A percentile compares a stretch with the other conserved stretches of the same genome.
These are phyloP conservation scores for Trichaptum fuscoviolaceum DNA, from an alignment of 768 basidiomycete species.

Conservation along the genomic window DNA sequence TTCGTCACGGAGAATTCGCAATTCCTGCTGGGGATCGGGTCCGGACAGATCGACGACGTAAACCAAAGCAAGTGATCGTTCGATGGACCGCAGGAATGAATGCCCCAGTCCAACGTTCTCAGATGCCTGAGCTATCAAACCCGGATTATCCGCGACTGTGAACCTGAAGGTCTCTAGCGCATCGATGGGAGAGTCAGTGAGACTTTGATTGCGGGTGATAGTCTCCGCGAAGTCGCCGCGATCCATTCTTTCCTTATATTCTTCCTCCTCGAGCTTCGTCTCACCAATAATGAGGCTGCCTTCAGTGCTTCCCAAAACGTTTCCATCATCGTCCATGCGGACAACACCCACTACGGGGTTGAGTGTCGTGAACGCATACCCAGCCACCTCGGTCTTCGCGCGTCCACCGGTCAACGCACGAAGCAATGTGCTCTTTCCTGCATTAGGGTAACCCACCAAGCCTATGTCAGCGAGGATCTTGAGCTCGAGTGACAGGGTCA, in stretches of 20 bases:
- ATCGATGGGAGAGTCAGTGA: conserved; percentile 6
- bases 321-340: conserved; percentile 73
- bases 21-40: conserved; percentile 71
- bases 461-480: conserved; percentile 95
- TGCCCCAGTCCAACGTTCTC: conserved; percentile 92
- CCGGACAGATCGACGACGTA: conserved; percentile 89
- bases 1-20: conserved; percentile 70
- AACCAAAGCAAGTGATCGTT: conserved; percentile 82
- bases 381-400: conserved; percentile 79
- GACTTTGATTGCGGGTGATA: conserved; percentile 26
- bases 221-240: conserved; percentile 48
- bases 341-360: conserved; percentile 93
- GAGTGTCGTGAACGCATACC: conserved; percentile 92
- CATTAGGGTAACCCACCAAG: conserved; percentile 93
- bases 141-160: conserved; percentile 96
- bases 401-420: conserved; percentile 84
- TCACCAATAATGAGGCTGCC: conserved; percentile 57
- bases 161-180: conserved; percentile 78
- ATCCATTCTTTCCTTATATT: conserved; percentile 39
- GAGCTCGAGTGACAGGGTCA: conserved; percentile 85
- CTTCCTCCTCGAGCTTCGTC: conserved; percentile 50
- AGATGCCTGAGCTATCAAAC: conserved; percentile 78
- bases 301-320: conserved; percentile 49
- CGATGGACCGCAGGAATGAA: conserved; percentile 88
- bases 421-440: conserved; percentile 87